Base-by-base conservation (phyloP, 2,329 filamentous ascomycete genomes). In the Periglandula ipomoeae region DNA sequence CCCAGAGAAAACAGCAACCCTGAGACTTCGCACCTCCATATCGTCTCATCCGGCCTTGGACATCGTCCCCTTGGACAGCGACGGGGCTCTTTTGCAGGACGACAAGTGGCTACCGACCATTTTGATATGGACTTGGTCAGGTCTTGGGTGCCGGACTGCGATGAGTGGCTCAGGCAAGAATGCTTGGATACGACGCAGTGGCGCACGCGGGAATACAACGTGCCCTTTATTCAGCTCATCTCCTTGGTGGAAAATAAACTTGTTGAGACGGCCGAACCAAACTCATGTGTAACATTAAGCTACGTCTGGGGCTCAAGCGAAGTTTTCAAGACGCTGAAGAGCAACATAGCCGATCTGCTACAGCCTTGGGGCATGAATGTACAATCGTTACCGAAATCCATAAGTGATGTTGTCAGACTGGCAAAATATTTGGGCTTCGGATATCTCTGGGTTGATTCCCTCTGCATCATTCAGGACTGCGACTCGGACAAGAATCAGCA, bases 381-480 rank as follows among this genome's bases (percentile, higher is more conserved):
- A 4, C 2, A 39, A 17, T 30, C 34, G 19, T 40, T 51, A 38
- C 49, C 49, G 8, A 51, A 35, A 20, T 49, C 49, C 2, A 49
- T 51, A 20, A 40, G 27, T 2, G 52, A 53, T 45, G 50, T 50
- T 4, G 52, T 53, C 24, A 19, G 4, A 38, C 44, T 53, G 9
- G 40, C 44, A 15, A 43, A 41, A 11, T 30, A 40, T 7, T 44
- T 53, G 8, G 50, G 52, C 10, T 35, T 52, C 19, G 22, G 43
- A 17, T 53, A 52, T 40, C 37, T 53, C 10, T 53, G 52, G 52
- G 43, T 53, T 23, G 52, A 53, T 19, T 50, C 52, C 1, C 13
- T 53, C 35, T 53, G 52, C 13, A 53, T 53, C 10, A 38, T 53
- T 9, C 52, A 53, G 38, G 52, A 53, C 15, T 49, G 44, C 15